Conservation (phyloP, 371 early-diverging fungal species). For the Lichtheimia corymbifera region DNA sequence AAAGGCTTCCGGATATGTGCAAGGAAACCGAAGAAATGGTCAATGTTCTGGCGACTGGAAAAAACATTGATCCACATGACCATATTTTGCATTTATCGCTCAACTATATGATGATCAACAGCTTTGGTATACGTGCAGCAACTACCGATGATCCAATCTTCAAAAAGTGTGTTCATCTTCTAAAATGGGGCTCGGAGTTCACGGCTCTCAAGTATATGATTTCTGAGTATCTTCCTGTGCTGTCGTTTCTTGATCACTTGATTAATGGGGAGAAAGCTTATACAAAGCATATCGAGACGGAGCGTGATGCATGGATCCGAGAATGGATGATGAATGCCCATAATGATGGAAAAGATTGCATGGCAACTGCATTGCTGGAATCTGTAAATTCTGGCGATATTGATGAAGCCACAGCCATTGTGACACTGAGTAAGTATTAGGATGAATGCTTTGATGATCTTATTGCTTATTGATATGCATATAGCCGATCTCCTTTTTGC, state of each 20-base stretch:
- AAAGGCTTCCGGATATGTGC: no score
- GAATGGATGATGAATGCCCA: slow-evolving; percentile 5
- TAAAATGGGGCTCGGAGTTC: background rate
- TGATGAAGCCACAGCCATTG: background rate
- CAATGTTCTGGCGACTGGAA: background rate
- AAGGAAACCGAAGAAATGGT: background rate
- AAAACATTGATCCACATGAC: background rate
- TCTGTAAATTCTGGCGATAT: no score
- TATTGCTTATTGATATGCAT: background rate
- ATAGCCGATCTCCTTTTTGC: slow-evolving; percentile 12
- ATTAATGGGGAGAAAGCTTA: background rate
- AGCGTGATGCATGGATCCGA: background rate
- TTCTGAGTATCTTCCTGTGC: slow-evolving; percentile 3
- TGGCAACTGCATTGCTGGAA: background rate
- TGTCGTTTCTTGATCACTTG: background rate
- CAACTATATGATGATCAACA: background rate
- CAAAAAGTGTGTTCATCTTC: background rate
- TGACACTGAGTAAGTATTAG: background rate
- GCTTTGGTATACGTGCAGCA: slow-evolving; percentile 3
- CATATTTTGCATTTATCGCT: background rate
- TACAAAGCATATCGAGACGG: background rate
- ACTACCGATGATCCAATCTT: slow-evolving; percentile 6
- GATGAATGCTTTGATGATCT: no score
- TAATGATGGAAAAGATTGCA: background rate
- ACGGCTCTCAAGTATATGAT: slow-evolving; percentile 1